A percentile compares a stretch with the other conserved stretches of the same genome.
These are phyloP conservation scores for Aspergillus persii DNA, from an alignment of 2,329 filamentous ascomycete genomes.

Conservation along the genomic window DNA sequence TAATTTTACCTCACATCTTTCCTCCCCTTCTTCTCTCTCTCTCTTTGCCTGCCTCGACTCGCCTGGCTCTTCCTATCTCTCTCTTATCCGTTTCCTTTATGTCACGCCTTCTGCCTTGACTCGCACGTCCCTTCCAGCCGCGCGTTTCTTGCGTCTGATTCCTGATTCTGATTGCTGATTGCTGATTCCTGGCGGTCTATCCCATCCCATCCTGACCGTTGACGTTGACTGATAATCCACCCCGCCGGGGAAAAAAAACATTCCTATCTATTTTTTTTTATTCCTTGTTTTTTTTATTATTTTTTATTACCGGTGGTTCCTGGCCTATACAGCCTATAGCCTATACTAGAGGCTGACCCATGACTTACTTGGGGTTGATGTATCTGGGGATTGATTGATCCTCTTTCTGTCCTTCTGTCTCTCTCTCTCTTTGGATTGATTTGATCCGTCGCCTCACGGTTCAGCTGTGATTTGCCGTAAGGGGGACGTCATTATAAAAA, in stretches of 20 bases:
- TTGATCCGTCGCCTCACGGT: conserved; percentile 4
- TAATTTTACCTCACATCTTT: conserved; percentile 41
- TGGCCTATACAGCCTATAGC: background rate
- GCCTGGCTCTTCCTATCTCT: conserved; percentile 28
- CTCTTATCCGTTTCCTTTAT: conserved; percentile 40
- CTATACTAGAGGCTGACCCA: too few species aligned
- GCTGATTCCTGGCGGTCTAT: too few species aligned
- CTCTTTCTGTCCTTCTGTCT: background rate
- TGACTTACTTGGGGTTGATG: background rate
- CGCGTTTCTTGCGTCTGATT: conserved; percentile 36
- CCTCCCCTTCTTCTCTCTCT: conserved; percentile 15
- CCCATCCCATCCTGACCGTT: too few species aligned
- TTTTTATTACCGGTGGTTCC: background rate
- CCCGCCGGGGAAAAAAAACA: conserved; percentile 13
- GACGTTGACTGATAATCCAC: conserved; percentile 1
- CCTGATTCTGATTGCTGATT: background rate
- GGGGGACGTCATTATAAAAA: conserved; percentile 11
- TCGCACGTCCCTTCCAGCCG: conserved; percentile 44
- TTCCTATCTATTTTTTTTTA: conserved; percentile 4
- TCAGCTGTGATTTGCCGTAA: conserved; percentile 7
- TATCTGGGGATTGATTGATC: background rate
- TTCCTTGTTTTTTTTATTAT: background rate
- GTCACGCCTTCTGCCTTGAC: conserved; percentile 30
- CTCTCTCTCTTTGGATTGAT: background rate
- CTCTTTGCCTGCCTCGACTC: conserved; percentile 15